Percentiles rank a stretch among this genome's conserved stretches.
Evolutionary conservation across 768 basidiomycete genomes (phyloP).

Genomic region (Sistotremastrum niveocremeum): DNA sequence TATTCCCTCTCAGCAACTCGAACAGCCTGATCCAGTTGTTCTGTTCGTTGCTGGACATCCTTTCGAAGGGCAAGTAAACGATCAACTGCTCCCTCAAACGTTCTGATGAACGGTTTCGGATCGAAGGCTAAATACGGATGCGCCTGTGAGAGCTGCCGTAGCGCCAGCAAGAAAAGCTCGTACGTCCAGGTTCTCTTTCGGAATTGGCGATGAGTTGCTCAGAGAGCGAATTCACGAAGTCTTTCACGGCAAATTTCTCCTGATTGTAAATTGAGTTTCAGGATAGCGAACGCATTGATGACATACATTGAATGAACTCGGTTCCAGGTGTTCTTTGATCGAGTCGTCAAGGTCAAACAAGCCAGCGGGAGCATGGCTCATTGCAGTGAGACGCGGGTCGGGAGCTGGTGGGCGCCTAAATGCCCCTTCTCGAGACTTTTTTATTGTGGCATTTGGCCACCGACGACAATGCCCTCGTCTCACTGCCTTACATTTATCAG

Average conservation of each 20-base stretch:
- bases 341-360: conserved; percentile 35
- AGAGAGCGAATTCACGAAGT: conserved; percentile 73
- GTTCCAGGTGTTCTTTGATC: conserved; percentile 36
- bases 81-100: conserved; percentile 87
- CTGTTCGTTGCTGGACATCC: conserved; percentile 81
- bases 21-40: conserved; percentile 87
- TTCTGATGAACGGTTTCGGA: conserved; percentile 82
- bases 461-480: conserved; percentile 43
- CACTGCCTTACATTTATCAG: conserved; percentile 46
- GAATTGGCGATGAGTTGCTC: conserved; percentile 83
- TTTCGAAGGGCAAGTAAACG: conserved; percentile 74
- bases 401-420: not conserved
- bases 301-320: conserved; percentile 42
- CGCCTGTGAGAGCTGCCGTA: not conserved
- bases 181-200: conserved; percentile 70
- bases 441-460: conserved; percentile 63
- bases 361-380: conserved; percentile 11
- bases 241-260: conserved; percentile 88
- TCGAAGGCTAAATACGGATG: conserved; percentile 56
- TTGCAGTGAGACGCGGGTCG: too few relatives aligned
- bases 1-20: conserved; percentile 84
- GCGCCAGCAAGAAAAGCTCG: conserved; percentile 21
- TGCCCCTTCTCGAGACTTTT: conserved; percentile 29
- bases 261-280: conserved; percentile 15
- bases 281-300: not conserved